Conservation (phyloP, 495 filamentous ascomycete genomes). For the Trypethelium eluteriae region DNA sequence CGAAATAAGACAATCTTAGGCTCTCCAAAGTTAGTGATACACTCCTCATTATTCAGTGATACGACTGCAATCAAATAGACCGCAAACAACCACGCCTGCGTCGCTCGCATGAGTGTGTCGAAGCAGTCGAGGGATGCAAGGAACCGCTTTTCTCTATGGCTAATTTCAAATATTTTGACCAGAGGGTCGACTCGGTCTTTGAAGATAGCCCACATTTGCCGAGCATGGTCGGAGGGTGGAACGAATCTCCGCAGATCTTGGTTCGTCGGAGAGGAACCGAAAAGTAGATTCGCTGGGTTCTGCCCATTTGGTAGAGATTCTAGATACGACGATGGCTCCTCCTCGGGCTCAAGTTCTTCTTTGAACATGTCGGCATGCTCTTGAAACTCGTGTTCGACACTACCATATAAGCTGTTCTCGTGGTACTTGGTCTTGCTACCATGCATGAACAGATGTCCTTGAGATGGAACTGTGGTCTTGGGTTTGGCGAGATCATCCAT, state of each 20-base stretch:
- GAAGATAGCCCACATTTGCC: slow-evolving; percentile 19
- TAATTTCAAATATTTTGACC: slow-evolving; percentile 19
- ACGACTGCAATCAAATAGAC: slow-evolving; percentile 22
- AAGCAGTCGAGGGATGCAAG: slow-evolving; percentile 13
- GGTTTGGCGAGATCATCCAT: background rate
- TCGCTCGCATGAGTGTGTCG: slow-evolving; percentile 2
- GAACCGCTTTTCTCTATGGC: slow-evolving; percentile 15
- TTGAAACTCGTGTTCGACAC: slow-evolving; percentile 3
- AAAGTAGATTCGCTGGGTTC: background rate
- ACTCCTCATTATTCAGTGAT: slow-evolving; percentile 21
- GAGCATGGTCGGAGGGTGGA: background rate
- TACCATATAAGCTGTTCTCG: background rate
- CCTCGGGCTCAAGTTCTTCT: background rate
- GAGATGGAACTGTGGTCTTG: background rate
- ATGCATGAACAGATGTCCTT: slow-evolving; percentile 1
- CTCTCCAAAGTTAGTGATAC: slow-evolving; percentile 14
- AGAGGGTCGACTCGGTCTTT: slow-evolving; percentile 21
- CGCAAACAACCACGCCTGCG: slow-evolving; percentile 26
- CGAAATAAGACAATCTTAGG: background rate
- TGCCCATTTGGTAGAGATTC: background rate
- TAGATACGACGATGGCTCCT: background rate
- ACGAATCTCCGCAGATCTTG: background rate
- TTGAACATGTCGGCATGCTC: slow-evolving; percentile 8
- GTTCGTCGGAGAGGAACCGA: background rate
- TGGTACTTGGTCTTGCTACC: slow-evolving; percentile 8